Conservation (phyloP, 1,284 basidiomycete species). For the Apiotrichum porosum region DNA sequence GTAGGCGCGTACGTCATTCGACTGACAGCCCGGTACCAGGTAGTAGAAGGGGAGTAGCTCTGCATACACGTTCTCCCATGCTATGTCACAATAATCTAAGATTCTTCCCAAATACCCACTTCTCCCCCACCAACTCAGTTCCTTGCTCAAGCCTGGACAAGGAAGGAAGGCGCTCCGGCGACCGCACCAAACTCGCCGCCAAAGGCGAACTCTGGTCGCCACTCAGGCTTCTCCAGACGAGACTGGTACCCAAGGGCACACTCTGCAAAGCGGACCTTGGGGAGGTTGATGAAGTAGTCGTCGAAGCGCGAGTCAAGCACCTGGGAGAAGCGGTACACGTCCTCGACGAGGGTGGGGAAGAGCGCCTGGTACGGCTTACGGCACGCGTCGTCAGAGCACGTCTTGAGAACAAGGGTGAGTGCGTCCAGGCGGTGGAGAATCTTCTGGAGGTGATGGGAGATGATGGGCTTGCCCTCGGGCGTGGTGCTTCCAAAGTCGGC, state of each 20-base stretch:
- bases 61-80: too few species aligned
- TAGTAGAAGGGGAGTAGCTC: too few species aligned
- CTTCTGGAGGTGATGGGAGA: constrained; percentile 1
- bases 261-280: constrained; percentile 28
- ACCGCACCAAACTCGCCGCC: not conserved
- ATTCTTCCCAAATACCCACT: too few species aligned
- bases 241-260: constrained; percentile 27
- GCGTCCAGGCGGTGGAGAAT: constrained; percentile 33
- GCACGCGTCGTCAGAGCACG: constrained; percentile 32
- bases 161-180: not conserved
- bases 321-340: constrained; percentile 15
- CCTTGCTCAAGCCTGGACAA: not conserved
- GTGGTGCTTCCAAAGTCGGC: constrained; percentile 7
- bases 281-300: constrained; percentile 27
- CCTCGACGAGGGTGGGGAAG: constrained; percentile 19
- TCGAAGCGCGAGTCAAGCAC: constrained; percentile 24
- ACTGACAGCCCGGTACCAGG: too few species aligned
- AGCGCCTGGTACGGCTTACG: constrained; percentile 26
- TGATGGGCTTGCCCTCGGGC: not conserved
- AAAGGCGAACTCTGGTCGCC: constrained; percentile 13
- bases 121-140: not conserved
- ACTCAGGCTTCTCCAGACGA: constrained; percentile 25
- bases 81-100: too few species aligned
- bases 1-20: too few species aligned
- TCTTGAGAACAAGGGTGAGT: constrained; percentile 38